Evolutionary conservation across 306 rosid genomes (phyloP), one percentile per base, ranked within the genome.

Genomic region (Sesbania bispinosa): DNA sequence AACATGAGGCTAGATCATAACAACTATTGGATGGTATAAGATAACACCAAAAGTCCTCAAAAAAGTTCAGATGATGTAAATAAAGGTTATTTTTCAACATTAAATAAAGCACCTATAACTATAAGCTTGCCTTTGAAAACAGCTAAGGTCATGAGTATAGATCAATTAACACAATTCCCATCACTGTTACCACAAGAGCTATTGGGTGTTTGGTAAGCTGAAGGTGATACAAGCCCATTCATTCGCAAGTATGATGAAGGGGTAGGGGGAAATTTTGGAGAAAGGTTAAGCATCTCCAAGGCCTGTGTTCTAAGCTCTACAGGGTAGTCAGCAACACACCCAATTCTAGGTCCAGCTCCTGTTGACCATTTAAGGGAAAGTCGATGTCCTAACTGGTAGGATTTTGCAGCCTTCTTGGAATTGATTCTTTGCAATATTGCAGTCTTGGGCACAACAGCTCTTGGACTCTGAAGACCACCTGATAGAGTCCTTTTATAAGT

Each of bases 291-390:
- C 71, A 91, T 87, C 71, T 91, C 99, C 69, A 94, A 77, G 19
- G 99, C 99, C 77, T 94, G 97, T 3, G 20, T 64, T 63, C 97
- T 87, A 66, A 94, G 81, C 79, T 91, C 89, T 2, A 69, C 74
- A 8, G 99, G 99, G 71, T 91, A 94, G 69, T 94, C 99, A 50
- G 92, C 92, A 41, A 94, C 93, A 69, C 97, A 94, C 26, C 99
- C 97, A 32, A 94, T 94, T 74, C 99, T 91, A 4, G 99, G 99
- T 38, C 99, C 99, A 35, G 93, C 96, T 68, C 99, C 99, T 0
- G 96, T 87, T 15, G 96, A 86, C 99, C 99, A 94, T 69, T 77
- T 85, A 20, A 78, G 90, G 0, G 93, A 81, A 27, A 94, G 87
- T n/a, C 84, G 84, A 64, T 91, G 84, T 27, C 99, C 99, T 41